Evolutionary conservation across 1,284 basidiomycete species (phyloP), one percentile per base, ranked within the genome.

Genomic region (Fomitopsis schrenkii): DNA sequence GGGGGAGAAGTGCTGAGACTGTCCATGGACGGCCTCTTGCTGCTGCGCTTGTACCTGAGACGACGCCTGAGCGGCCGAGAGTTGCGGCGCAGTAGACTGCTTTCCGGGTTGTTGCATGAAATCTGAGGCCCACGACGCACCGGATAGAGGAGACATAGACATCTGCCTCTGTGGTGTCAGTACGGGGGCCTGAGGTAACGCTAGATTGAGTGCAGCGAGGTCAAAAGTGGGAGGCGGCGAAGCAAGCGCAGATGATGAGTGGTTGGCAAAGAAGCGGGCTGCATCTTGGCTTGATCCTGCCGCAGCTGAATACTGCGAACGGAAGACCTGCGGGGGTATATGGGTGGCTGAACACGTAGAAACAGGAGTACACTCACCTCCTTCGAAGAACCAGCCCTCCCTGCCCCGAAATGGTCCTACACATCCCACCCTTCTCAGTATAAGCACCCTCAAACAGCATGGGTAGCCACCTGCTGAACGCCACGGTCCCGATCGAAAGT

Each of bases 401-500:
- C 77, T 55, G 79, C 71, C 57, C 81, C 80, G 71, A 90, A 87
- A 62, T 85, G 80, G 71, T 91, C 89, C 89, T 91, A 68, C n/a
- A 52, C 44, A 42, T 46, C 8, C 22, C 33, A 30, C 58, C 48
- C 48, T 41, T 33, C 42, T 35, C 50, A 52, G 44, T 33, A 26
- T 36, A 5, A 41, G 10, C 36, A 35, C 36, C 45, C 40, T 9
- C 2, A 42, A 35, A 38, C 26, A 30, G 35, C 30, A 42, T 44
- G 35, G 26, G 14, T 30, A 26, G 59, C 65, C 61, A 92, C 92
- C 79, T 93, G 91, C 73, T 92, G 90, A 9, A 85, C 72, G 19
- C 91, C 91, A 68, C 90, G 80, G 72, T 94, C 92, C 58, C 83
- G 81, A 65, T 91, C 89, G 67, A 93, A 88, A 56, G 83, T 80